These are phyloP conservation scores for Astrocystis sublimbata DNA, from an alignment of 495 filamentous ascomycete species.

Conservation along the genomic window DNA sequence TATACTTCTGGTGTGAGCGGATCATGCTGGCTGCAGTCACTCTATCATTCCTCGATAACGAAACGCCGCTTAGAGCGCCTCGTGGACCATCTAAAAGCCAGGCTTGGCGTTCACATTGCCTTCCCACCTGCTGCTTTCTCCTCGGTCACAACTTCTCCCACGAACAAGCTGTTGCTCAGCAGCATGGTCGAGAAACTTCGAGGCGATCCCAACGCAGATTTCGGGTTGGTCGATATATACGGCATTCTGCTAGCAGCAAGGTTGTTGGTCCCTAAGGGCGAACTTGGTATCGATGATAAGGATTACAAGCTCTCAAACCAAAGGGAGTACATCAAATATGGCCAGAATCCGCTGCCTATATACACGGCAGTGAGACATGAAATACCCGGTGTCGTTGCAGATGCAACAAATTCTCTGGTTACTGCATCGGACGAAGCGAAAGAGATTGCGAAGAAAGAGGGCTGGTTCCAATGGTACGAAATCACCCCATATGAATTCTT, in stretches of 20 bases:
- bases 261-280: conserved; percentile 80
- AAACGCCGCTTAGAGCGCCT: conserved; percentile 61
- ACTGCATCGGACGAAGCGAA: conserved; percentile 51
- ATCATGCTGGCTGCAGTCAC: conserved; percentile 89
- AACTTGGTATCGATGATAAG: conserved; percentile 67
- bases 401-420: conserved; percentile 47
- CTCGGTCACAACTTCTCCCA: conserved; percentile 76
- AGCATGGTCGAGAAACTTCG: conserved; percentile 88
- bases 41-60: conserved; percentile 86
- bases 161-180: conserved; percentile 86
- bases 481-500: conserved; percentile 95
- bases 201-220: conserved; percentile 75
- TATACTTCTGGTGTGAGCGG: conserved; percentile 95
- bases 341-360: conserved; percentile 84
- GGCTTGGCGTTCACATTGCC: conserved; percentile 84
- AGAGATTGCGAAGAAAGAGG: conserved; percentile 66
- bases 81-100: conserved; percentile 80
- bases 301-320: conserved; percentile 93
- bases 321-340: conserved; percentile 65
- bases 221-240: conserved; percentile 91
- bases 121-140: conserved; percentile 82
- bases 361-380: conserved; percentile 95
- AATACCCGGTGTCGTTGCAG: conserved; percentile 66
- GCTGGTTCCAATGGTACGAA: conserved; percentile 99
- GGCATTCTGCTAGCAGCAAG: conserved; percentile 81